Evolutionary conservation across 345 rosid genomes (phyloP).

Genomic region (Brassica rapa): DNA sequence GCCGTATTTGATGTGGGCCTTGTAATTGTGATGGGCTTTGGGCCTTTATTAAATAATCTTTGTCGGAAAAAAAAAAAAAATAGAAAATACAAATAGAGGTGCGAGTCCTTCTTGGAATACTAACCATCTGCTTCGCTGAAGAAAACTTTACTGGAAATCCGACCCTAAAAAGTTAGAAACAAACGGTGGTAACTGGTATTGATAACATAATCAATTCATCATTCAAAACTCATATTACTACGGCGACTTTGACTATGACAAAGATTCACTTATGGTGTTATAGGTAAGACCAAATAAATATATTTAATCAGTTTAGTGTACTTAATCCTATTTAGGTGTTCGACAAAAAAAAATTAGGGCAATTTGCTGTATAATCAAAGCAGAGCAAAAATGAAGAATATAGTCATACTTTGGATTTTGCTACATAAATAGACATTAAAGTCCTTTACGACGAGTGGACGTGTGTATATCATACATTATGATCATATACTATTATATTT

Average conservation of each 20-base stretch:
- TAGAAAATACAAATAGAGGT: not conserved
- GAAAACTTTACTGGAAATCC: not conserved
- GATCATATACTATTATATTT: no score
- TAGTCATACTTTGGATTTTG: no score
- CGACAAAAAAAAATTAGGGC: no score
- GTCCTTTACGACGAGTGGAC: no score
- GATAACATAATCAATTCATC: not conserved
- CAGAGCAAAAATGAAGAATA: no score
- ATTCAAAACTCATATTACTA: not conserved
- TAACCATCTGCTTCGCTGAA: not conserved
- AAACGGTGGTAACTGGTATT: not conserved
- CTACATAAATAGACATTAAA: no score
- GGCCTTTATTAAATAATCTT: no score
- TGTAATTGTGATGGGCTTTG: no score
- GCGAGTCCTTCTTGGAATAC: not conserved
- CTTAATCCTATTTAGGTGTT: not conserved
- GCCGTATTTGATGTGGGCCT: no score
- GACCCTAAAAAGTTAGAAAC: not conserved
- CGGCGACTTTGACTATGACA: not conserved
- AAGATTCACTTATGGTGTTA: not conserved
- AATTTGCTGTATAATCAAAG: no score
- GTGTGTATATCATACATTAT: no score
- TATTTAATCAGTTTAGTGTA: not conserved
- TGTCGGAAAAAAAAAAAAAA: no score
- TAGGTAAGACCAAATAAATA: not conserved